A percentile compares a stretch with the other conserved stretches of the same genome.
These are phyloP conservation scores for Acorus calamus DNA, from an alignment of 106 monocot genomes.

Conservation along the genomic window DNA sequence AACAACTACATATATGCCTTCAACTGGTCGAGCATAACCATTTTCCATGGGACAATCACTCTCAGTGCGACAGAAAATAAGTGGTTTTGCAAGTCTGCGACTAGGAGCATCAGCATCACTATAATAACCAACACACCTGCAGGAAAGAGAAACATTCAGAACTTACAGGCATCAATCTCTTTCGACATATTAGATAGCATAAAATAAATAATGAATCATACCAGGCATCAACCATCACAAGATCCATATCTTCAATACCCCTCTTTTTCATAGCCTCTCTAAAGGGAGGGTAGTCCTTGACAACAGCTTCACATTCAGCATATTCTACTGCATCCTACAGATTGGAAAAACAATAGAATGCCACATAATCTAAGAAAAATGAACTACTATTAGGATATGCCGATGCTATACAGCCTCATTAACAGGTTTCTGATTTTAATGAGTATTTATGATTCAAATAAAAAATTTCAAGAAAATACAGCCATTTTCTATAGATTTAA, in stretches of 20 bases:
- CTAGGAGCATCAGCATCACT: slow-evolving; percentile 89
- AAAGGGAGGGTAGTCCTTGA: slow-evolving; percentile 85
- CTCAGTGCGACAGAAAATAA: slow-evolving; percentile 94
- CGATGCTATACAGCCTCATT: neutral
- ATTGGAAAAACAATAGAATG: neutral
- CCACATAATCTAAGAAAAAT: neutral
- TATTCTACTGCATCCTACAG: slow-evolving; percentile 89
- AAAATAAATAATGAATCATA: slow-evolving; percentile 16
- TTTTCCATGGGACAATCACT: slow-evolving; percentile 95
- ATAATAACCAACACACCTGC: slow-evolving; percentile 92
- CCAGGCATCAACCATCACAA: slow-evolving; percentile 99
- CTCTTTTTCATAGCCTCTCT: slow-evolving; percentile 92
- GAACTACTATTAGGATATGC: neutral
- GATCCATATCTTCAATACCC: slow-evolving; percentile 99
- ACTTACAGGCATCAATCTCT: neutral
- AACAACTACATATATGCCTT: slow-evolving; percentile 86
- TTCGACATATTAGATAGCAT: no score
- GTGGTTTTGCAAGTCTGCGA: slow-evolving; percentile 78
- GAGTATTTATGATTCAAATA: no score
- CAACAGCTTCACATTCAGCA: slow-evolving; percentile 96
- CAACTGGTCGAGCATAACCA: slow-evolving; percentile 96
- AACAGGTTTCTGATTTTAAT: no score
- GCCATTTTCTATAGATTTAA: no score
- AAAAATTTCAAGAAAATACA: no score
- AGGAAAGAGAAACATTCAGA: neutral